A percentile compares a stretch with the other conserved stretches of the same genome.
Evolutionary conservation across 1,284 basidiomycete genomes (phyloP).

Genomic region (Apiotrichum mycotoxinovorans): DNA sequence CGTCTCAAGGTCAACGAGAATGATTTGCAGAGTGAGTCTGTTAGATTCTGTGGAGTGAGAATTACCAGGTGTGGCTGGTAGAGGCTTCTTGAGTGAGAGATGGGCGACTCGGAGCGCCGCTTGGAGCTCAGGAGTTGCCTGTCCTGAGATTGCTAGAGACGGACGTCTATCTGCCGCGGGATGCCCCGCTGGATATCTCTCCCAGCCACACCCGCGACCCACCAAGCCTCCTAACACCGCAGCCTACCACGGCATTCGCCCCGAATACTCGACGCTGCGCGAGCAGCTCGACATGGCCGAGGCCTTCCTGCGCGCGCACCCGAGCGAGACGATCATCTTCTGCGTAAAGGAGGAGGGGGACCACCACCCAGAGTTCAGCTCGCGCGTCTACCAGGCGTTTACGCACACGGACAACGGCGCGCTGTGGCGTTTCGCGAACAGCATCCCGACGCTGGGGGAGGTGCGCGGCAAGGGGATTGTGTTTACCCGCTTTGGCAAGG

Average conservation of each 20-base stretch:
- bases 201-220: not conserved
- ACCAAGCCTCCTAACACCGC: not conserved
- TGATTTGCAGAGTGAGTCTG: conserved; percentile 45
- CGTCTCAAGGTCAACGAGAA: conserved; percentile 66
- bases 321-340: conserved; percentile 70
- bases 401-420: conserved; percentile 55
- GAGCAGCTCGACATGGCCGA: conserved; percentile 60
- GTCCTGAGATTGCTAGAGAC: too few species aligned
- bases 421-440: conserved; percentile 75
- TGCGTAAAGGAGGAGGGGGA: conserved; percentile 76
- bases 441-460: conserved; percentile 71
- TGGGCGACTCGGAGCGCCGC: too few species aligned
- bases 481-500: conserved; percentile 78
- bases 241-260: conserved; percentile 74
- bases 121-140: too few species aligned
- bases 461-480: conserved; percentile 75
- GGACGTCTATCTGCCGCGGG: too few species aligned
- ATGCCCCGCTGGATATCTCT: not conserved
- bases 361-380: conserved; percentile 56
- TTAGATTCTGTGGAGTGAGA: too few species aligned
- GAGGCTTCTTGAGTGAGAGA: too few species aligned
- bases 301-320: conserved; percentile 62
- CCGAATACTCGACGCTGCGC: conserved; percentile 61
- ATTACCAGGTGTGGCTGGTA: too few species aligned
- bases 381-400: conserved; percentile 64